These are phyloP conservation scores for Solanum tacnaense DNA, from an alignment of 257 asterid species.

Conservation along the genomic window DNA sequence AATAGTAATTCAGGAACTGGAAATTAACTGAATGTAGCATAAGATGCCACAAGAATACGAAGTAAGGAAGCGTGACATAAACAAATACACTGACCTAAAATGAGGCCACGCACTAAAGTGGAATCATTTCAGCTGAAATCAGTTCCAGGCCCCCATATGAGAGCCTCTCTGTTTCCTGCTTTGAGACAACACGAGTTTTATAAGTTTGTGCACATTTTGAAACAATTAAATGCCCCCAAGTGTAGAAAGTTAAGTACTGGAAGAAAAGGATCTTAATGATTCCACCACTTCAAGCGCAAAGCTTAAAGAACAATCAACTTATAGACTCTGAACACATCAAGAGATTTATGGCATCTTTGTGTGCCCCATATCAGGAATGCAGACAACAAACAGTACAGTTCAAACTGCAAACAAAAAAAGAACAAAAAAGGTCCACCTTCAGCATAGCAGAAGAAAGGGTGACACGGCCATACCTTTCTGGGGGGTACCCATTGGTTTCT, in stretches of 20 bases:
- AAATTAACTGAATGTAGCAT: constrained; percentile 47
- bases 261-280: constrained; percentile 47
- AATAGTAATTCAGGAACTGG: constrained; percentile 21
- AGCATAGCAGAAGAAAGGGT: not conserved
- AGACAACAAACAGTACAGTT: not conserved
- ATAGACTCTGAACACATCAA: constrained; percentile 10
- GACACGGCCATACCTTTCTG: constrained; percentile 40
- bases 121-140: constrained; percentile 88
- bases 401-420: not conserved
- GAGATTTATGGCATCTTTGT: not conserved
- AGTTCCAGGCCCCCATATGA: constrained; percentile 93
- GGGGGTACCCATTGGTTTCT: constrained; percentile 40
- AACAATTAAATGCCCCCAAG: constrained; percentile 42
- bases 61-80: constrained; percentile 39
- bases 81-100: constrained; percentile 81
- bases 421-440: not conserved
- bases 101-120: constrained; percentile 84
- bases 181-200: constrained; percentile 70
- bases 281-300: constrained; percentile 38
- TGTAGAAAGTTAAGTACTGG: constrained; percentile 43
- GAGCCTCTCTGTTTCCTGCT: constrained; percentile 97
- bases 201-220: constrained; percentile 48
- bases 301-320: constrained; percentile 28
- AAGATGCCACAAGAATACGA: constrained; percentile 54
- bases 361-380: not conserved